Conservation (phyloP, 768 basidiomycete genomes). For the Kwoniella botswanensis region DNA sequence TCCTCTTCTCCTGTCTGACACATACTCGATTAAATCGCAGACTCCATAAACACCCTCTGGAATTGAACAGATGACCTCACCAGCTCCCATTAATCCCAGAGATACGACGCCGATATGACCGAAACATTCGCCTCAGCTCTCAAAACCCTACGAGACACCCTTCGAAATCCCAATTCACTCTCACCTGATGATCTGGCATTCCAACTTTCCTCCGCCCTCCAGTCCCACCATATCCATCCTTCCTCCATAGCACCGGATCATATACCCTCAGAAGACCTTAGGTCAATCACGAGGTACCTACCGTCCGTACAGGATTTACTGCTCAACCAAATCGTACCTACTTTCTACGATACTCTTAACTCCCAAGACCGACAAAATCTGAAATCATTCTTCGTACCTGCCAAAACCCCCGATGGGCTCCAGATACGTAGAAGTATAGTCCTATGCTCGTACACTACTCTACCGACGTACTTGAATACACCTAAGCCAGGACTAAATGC, state of each 20-base stretch:
- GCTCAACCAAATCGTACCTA: conserved; percentile 69
- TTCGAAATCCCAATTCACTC: conserved; percentile 27
- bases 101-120: conserved; percentile 17
- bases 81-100: not conserved
- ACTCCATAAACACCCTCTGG: not conserved
- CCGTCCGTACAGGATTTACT: conserved; percentile 71
- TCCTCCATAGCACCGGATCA: conserved; percentile 23
- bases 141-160: conserved; percentile 33
- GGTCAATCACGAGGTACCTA: conserved; percentile 48
- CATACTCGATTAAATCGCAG: not conserved
- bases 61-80: too few species aligned
- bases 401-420: conserved; percentile 8
- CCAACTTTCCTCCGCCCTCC: conserved; percentile 28
- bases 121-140: conserved; percentile 18
- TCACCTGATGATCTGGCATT: conserved; percentile 19
- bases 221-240: conserved; percentile 31
- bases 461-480: conserved; percentile 65
- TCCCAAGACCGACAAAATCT: conserved; percentile 62
- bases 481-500: conserved; percentile 25
- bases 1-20: not conserved
- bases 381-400: conserved; percentile 68
- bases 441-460: conserved; percentile 66
- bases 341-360: conserved; percentile 69
- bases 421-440: conserved; percentile 24
- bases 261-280: conserved; percentile 12